A percentile compares a stretch with the other conserved stretches of the same genome.
Evolutionary conservation across 352 stramenopile species (phyloP).

Genomic region (Blastocystis sp.): DNA sequence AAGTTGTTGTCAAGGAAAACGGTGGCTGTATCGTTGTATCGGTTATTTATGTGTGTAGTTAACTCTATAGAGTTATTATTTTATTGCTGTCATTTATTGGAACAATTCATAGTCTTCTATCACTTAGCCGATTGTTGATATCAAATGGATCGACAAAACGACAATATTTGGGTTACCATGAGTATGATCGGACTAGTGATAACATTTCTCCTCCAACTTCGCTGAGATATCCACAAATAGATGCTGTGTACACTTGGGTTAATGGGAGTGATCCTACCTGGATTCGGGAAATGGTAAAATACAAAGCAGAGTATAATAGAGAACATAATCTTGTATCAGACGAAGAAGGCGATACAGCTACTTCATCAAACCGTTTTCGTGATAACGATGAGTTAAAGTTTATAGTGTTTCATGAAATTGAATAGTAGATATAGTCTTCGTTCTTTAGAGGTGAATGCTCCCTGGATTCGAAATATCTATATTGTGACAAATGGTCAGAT

Average conservation of each 20-base stretch:
- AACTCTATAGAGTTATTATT: not conserved
- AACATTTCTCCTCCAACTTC: too few relatives aligned
- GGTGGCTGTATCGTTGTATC: not conserved
- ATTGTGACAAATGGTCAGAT: constrained; percentile 90
- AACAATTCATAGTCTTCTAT: not conserved
- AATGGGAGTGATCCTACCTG: constrained; percentile 89
- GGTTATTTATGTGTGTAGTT: not conserved
- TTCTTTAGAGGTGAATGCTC: constrained; percentile 89
- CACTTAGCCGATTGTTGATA: not conserved
- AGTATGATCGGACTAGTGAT: too few relatives aligned
- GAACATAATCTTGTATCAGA: constrained; percentile 18
- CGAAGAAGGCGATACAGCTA: constrained; percentile 69
- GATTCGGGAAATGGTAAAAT: constrained; percentile 80
- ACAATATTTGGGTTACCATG: too few relatives aligned
- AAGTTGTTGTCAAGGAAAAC: not conserved
- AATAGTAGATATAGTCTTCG: constrained; percentile 73
- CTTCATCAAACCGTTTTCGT: constrained; percentile 86
- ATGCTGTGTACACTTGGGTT: constrained; percentile 93
- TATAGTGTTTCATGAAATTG: not conserved
- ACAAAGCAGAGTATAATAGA: constrained; percentile 10
- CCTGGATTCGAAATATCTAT: constrained; percentile 88
- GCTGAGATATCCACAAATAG: constrained; percentile 75
- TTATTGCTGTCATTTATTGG: not conserved
- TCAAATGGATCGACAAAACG: too few relatives aligned
- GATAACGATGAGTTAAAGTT: constrained; percentile 89